Conservation (phyloP, 2,329 filamentous ascomycete genomes). For the Alternaria longipes region DNA sequence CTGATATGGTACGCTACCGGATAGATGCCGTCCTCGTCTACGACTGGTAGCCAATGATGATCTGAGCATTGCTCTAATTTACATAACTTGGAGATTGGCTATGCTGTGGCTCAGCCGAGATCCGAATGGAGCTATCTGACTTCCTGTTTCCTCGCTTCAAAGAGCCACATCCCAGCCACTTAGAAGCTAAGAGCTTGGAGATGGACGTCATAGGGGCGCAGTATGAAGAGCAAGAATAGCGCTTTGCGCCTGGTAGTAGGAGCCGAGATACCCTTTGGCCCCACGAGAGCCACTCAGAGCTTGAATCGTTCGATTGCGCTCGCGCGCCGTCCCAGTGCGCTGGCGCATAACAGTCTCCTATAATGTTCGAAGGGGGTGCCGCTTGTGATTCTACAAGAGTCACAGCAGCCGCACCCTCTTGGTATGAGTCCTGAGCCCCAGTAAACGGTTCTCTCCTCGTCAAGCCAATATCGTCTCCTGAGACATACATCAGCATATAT, state of each 20-base stretch:
- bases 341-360: neutral
- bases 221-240: neutral
- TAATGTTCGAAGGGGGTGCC: neutral
- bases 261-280: conserved; percentile 4
- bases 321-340: neutral
- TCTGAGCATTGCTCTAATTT: neutral
- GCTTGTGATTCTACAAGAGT: conserved; percentile 3
- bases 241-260: neutral
- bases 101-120: conserved; percentile 11
- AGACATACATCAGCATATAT: conserved; percentile 9
- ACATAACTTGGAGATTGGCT: conserved; percentile 1
- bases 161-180: neutral
- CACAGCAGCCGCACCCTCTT: neutral
- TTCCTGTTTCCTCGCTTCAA: neutral
- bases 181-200: neutral
- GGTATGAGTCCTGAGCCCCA: neutral
- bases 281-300: conserved; percentile 4
- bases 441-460: neutral
- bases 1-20: neutral
- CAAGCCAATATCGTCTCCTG: neutral
- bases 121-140: neutral
- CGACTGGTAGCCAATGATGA: neutral
- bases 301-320: neutral
- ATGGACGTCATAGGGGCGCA: conserved; percentile 4
- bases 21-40: neutral